Conservation (phyloP, 1,284 basidiomycete genomes). For the Porogramme epimiltina region DNA sequence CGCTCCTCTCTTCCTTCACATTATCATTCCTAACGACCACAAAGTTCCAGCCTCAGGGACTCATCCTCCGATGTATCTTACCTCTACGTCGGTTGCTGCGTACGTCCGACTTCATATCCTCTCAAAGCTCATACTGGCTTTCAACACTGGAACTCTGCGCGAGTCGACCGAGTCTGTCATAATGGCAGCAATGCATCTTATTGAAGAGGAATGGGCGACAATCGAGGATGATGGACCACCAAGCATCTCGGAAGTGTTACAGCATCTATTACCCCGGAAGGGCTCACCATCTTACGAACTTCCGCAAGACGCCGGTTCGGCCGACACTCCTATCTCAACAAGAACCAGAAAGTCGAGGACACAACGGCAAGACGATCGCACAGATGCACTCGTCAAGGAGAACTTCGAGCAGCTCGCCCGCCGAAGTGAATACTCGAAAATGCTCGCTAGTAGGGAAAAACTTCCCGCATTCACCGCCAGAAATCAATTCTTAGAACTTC, state of each 20-base stretch:
- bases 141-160: conserved; percentile 57
- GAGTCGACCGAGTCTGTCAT: conserved; percentile 74
- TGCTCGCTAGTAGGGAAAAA: conserved; percentile 58
- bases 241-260: conserved; percentile 65
- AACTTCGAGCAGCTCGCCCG: conserved; percentile 53
- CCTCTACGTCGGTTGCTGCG: conserved; percentile 71
- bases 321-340: too few species aligned
- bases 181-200: conserved; percentile 72
- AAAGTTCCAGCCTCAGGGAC: conserved; percentile 56
- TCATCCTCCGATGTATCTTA: conserved; percentile 76
- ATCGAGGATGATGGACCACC: conserved; percentile 75
- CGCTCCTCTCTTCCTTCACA: conserved; percentile 66
- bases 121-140: conserved; percentile 57
- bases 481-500: conserved; percentile 60
- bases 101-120: conserved; percentile 88
- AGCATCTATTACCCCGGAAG: conserved; percentile 55
- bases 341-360: conserved; percentile 9
- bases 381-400: conserved; percentile 53
- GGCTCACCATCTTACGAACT: background rate
- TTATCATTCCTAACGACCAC: conserved; percentile 53
- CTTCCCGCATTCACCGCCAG: conserved; percentile 80
- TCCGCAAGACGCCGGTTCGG: background rate
- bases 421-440: conserved; percentile 54
- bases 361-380: conserved; percentile 43
- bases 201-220: conserved; percentile 71